Percentiles rank a stretch among this genome's conserved stretches.
Conservation (phyloP, 345 rosid genomes). For the Pistacia vera region DNA sequence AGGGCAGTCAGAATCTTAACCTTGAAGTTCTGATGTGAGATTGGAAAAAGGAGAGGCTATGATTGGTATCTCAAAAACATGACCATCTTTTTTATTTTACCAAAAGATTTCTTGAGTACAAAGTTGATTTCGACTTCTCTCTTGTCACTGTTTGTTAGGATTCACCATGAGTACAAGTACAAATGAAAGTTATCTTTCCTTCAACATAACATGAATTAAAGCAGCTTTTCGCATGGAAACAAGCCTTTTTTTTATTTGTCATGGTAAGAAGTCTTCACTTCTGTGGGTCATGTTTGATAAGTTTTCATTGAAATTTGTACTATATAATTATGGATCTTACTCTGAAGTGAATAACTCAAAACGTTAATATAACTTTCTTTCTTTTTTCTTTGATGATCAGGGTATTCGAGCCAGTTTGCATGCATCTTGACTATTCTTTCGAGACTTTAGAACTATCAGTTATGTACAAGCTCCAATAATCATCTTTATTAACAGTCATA, state of each 20-base stretch:
- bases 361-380: too few species aligned
- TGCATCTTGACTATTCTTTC: too few species aligned
- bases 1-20: not conserved
- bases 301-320: too few species aligned
- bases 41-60: not conserved
- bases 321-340: too few species aligned
- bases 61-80: not conserved
- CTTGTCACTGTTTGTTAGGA: not conserved
- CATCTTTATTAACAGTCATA: too few species aligned
- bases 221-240: slow-evolving; percentile 9
- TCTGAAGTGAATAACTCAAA: too few species aligned
- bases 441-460: too few species aligned
- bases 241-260: not conserved
- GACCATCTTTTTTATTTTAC: not conserved
- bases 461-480: too few species aligned
- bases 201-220: not conserved
- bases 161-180: not conserved
- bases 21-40: not conserved
- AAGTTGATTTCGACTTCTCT: not conserved
- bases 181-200: too few species aligned
- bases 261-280: not conserved
- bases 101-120: not conserved
- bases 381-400: too few species aligned
- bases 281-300: too few species aligned
- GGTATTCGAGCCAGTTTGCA: too few species aligned